Percentiles rank a stretch among this genome's conserved stretches.
Conservation (phyloP, 1,284 basidiomycete genomes). For the Microbotryomycetes sp. region DNA sequence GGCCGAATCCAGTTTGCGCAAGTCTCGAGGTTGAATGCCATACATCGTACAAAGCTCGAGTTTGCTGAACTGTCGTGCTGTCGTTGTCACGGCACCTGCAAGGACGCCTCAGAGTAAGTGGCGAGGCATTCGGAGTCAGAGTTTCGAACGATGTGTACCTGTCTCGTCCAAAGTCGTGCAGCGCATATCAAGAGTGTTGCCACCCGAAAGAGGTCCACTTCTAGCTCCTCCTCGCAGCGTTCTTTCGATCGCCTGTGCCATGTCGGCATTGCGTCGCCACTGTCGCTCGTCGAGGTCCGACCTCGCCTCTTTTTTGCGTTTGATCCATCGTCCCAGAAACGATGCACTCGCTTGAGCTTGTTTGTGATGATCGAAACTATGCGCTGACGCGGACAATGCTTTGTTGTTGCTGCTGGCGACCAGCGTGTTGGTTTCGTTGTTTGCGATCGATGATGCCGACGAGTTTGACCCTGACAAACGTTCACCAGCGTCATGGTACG, state of each 20-base stretch:
- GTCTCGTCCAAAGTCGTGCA: conserved; percentile 31
- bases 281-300: neutral
- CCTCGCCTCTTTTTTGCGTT: neutral
- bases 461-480: too few species aligned
- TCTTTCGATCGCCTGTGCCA: conserved; percentile 22
- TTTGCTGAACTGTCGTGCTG: conserved; percentile 84
- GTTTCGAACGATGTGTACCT: too few species aligned
- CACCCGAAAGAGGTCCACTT: neutral
- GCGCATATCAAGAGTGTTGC: conserved; percentile 16
- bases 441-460: too few species aligned
- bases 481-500: too few species aligned
- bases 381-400: neutral
- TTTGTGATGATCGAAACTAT: neutral
- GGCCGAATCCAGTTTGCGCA: conserved; percentile 93
- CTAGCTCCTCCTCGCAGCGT: conserved; percentile 15
- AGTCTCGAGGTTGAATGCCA: conserved; percentile 74
- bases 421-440: too few species aligned
- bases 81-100: conserved; percentile 74
- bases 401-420: neutral
- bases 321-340: neutral
- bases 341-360: neutral
- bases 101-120: neutral
- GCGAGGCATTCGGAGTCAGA: too few species aligned
- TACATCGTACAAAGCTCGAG: conserved; percentile 83
- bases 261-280: conserved; percentile 16